These are phyloP conservation scores for Didymella sp. DNA, from an alignment of 2,329 filamentous ascomycete genomes.

Conservation along the genomic window DNA sequence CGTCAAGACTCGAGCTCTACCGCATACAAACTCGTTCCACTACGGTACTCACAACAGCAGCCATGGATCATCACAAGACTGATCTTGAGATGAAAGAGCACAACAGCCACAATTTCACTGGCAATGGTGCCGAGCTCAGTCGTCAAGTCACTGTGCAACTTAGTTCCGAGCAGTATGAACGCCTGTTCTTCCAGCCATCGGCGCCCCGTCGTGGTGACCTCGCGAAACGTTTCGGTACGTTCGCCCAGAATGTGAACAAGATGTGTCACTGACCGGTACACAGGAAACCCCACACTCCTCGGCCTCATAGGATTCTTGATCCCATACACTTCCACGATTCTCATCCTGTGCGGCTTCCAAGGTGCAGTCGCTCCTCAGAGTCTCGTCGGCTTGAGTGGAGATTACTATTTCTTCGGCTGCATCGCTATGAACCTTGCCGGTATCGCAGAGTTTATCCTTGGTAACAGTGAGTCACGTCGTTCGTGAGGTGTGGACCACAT, in stretches of 20 bases:
- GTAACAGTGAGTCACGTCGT: conserved; percentile 23
- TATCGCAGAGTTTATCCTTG: conserved; percentile 31
- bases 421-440: conserved; percentile 32
- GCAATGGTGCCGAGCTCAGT: conserved; percentile 21
- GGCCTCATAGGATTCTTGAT: conserved; percentile 30
- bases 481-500: not conserved
- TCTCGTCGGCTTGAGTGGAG: conserved; percentile 29
- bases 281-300: conserved; percentile 30
- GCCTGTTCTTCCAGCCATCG: conserved; percentile 35
- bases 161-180: conserved; percentile 32
- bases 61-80: conserved; percentile 23
- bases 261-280: not conserved
- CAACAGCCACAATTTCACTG: conserved; percentile 14
- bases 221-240: conserved; percentile 29
- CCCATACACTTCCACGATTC: conserved; percentile 31
- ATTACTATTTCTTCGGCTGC: conserved; percentile 34
- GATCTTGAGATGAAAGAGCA: conserved; percentile 29
- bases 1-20: not conserved
- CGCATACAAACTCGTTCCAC: not conserved
- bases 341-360: conserved; percentile 32
- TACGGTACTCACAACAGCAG: not conserved
- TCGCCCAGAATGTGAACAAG: too few species aligned
- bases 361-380: conserved; percentile 28
- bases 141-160: conserved; percentile 31
- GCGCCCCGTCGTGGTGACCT: conserved; percentile 30